phyloP scores from a whole-genome alignment of 2,329 filamentous ascomycete species.

The Grosmannia clavigera region DNA sequence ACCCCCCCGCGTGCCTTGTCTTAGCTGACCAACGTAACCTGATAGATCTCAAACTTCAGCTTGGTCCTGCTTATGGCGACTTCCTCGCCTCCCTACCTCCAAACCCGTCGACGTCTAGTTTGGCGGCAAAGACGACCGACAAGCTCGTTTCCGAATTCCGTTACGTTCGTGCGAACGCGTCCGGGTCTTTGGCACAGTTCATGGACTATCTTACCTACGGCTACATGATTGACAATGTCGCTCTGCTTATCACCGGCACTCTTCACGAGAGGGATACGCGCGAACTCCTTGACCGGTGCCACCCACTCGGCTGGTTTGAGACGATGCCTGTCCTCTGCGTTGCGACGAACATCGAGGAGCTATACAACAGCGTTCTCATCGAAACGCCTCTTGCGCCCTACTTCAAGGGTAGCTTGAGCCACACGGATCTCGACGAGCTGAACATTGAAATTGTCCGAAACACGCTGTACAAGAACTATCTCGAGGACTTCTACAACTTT shows the following conservation, averaged over 20 bases:
- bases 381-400: conserved; percentile 93
- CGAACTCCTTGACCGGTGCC: conserved; percentile 88
- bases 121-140: conserved; percentile 91
- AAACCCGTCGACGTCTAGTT: conserved; percentile 89
- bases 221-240: conserved; percentile 99
- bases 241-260: conserved; percentile 92
- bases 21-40: neutral
- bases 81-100: conserved; percentile 88
- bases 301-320: conserved; percentile 97
- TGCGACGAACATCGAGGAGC: conserved; percentile 94
- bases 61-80: conserved; percentile 92
- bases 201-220: conserved; percentile 98
- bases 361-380: conserved; percentile 95
- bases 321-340: conserved; percentile 97
- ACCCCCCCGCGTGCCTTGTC: neutral
- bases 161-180: conserved; percentile 88
- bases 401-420: conserved; percentile 93
- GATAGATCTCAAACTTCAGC: conserved; percentile 90
- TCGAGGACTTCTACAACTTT: conserved; percentile 94
- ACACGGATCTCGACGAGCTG: conserved; percentile 93
- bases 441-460: conserved; percentile 99
- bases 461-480: conserved; percentile 98
- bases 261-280: conserved; percentile 94
- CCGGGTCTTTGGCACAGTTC: conserved; percentile 82
- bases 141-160: conserved; percentile 97